Evolutionary conservation across 169 alveolate species (phyloP).

Genomic region (Perkinsus chesapeaki): DNA sequence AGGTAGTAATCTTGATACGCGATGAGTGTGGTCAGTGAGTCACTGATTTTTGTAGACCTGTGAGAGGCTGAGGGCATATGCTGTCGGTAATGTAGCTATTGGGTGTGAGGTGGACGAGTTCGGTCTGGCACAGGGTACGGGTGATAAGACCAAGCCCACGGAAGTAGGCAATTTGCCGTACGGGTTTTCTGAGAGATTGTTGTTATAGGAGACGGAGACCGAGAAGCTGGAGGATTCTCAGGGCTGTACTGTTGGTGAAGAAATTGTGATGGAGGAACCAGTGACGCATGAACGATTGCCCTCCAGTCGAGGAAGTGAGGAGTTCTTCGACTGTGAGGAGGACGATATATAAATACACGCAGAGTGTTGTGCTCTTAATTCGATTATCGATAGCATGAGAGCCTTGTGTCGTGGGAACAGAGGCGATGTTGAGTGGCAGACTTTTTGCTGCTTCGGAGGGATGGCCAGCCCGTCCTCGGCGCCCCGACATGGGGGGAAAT

Average conservation of each 20-base stretch:
- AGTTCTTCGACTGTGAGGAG: background rate
- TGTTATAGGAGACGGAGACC: too few species aligned
- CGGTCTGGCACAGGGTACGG: background rate
- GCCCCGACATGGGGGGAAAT: constrained; percentile 35
- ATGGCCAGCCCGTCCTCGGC: background rate
- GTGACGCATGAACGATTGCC: too few species aligned
- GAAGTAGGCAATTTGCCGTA: background rate
- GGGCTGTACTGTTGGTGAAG: too few species aligned
- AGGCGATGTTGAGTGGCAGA: too few species aligned
- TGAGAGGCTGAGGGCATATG: background rate
- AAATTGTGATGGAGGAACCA: too few species aligned
- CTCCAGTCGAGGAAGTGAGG: background rate
- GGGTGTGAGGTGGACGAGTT: background rate
- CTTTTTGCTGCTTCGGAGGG: background rate
- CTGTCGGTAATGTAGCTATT: background rate
- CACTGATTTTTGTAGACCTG: background rate
- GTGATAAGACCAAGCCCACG: background rate
- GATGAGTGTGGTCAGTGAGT: background rate
- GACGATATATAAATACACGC: background rate
- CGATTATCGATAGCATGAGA: background rate
- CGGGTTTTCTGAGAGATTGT: too few species aligned
- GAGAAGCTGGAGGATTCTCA: too few species aligned
- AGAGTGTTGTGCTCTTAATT: background rate
- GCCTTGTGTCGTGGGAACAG: background rate
- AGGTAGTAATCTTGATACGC: background rate